Conservation (phyloP, 768 basidiomycete species). For the Vararia minispora region DNA sequence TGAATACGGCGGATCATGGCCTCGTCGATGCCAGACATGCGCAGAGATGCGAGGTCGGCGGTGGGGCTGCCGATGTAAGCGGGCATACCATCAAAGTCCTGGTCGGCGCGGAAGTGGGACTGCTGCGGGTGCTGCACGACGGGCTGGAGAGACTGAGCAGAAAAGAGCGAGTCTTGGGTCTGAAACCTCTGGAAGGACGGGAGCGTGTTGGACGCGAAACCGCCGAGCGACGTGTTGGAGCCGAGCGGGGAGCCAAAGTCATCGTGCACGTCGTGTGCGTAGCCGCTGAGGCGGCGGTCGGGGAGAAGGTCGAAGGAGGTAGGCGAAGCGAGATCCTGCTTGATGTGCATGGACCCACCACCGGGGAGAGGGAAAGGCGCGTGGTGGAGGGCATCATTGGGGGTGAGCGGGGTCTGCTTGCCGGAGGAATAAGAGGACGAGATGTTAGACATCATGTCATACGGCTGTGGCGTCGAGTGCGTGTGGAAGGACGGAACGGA, state of each 20-base stretch:
- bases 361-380: slow-evolving; percentile 35
- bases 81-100: slow-evolving; percentile 48
- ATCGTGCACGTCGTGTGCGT: slow-evolving; percentile 51
- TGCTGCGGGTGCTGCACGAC: slow-evolving; percentile 61
- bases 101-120: slow-evolving; percentile 51
- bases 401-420: slow-evolving; percentile 68
- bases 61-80: slow-evolving; percentile 43
- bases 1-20: slow-evolving; percentile 53
- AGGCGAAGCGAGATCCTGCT: slow-evolving; percentile 41
- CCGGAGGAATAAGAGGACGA: slow-evolving; percentile 60
- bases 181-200: slow-evolving; percentile 45
- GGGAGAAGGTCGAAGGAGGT: slow-evolving; percentile 46
- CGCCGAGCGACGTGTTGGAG: slow-evolving; percentile 33
- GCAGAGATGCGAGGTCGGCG: slow-evolving; percentile 45
- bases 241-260: slow-evolving; percentile 46
- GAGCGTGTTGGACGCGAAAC: slow-evolving; percentile 29
- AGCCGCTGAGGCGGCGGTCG: slow-evolving; percentile 49
- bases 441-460: slow-evolving; percentile 54
- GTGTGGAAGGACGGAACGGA: slow-evolving; percentile 45
- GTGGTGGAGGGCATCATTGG: slow-evolving; percentile 54
- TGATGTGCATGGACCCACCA: slow-evolving; percentile 23
- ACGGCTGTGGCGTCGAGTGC: slow-evolving; percentile 40
- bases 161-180: slow-evolving; percentile 25
- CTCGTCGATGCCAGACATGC: slow-evolving; percentile 53
- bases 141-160: too few species aligned